A percentile compares a stretch with the other conserved stretches of the same genome.
Conservation (phyloP, 73 alveolate species). For the Tetrahymena malaccensis region DNA sequence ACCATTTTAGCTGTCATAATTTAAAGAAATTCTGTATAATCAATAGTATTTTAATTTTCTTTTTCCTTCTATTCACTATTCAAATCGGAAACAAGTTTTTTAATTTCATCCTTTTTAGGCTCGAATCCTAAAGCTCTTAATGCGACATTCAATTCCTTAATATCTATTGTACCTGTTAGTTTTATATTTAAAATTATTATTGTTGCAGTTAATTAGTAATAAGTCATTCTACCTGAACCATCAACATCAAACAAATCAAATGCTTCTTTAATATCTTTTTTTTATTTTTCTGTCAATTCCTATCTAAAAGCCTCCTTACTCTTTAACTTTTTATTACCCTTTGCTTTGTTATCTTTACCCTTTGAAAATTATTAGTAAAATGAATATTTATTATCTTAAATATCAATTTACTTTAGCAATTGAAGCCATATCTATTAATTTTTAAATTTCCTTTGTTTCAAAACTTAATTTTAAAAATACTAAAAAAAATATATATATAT, state of each 20-base stretch:
- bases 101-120: conserved; percentile 88
- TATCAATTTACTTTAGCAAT: neutral
- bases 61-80: conserved; percentile 76
- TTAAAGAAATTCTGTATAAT: conserved; percentile 84
- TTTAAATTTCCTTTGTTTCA: neutral
- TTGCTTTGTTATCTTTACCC: neutral
- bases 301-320: conserved; percentile 19
- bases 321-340: neutral
- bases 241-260: conserved; percentile 54
- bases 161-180: conserved; percentile 85
- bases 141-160: conserved; percentile 84
- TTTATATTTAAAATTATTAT: conserved; percentile 33
- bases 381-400: neutral
- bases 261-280: conserved; percentile 54
- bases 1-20: conserved; percentile 90
- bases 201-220: neutral
- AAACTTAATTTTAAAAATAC: neutral
- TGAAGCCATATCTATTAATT: neutral
- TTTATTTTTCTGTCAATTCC: conserved; percentile 42
- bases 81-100: conserved; percentile 63
- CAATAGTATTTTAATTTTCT: conserved; percentile 84
- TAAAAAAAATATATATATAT: too few relatives aligned
- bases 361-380: neutral
- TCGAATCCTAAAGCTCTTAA: conserved; percentile 89
- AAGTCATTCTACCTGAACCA: conserved; percentile 35